A percentile compares a stretch with the other conserved stretches of the same genome.
Conservation (phyloP, 2,329 filamentous ascomycete species). For the Lecanicillium sp. region DNA sequence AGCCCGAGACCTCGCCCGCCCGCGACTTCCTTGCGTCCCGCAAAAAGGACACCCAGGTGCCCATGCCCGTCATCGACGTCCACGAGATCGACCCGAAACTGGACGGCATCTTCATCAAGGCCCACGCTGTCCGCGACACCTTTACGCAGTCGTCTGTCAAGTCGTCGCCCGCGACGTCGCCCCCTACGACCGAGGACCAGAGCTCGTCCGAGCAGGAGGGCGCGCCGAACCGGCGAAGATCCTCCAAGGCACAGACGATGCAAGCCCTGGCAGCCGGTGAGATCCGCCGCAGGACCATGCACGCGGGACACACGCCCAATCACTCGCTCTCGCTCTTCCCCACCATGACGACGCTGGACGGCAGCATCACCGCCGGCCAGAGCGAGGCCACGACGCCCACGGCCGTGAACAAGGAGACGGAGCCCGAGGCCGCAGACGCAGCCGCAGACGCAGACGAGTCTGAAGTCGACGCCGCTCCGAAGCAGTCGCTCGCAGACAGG, state of each 20-base stretch:
- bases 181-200: constrained; percentile 20
- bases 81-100: constrained; percentile 51
- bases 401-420: constrained; percentile 10
- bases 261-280: constrained; percentile 43
- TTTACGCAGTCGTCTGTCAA: constrained; percentile 36
- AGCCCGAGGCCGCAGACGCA: background rate
- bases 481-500: too few relatives aligned
- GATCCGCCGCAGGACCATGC: constrained; percentile 49
- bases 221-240: constrained; percentile 20
- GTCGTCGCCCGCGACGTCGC: constrained; percentile 24
- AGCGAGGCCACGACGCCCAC: constrained; percentile 27
- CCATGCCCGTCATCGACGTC: constrained; percentile 48
- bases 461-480: background rate
- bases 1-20: constrained; percentile 29
- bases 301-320: constrained; percentile 58
- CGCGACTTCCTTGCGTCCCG: constrained; percentile 32
- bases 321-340: constrained; percentile 50
- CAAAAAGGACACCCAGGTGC: constrained; percentile 26
- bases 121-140: constrained; percentile 45
- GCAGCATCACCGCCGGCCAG: constrained; percentile 21
- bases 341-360: constrained; percentile 36
- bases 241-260: constrained; percentile 38
- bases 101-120: constrained; percentile 54
- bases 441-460: background rate
- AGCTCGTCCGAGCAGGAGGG: constrained; percentile 11